Percentiles rank a stretch among this genome's conserved stretches.
Conservation (phyloP, 2,329 filamentous ascomycete genomes). For the Fulvia fulva region DNA sequence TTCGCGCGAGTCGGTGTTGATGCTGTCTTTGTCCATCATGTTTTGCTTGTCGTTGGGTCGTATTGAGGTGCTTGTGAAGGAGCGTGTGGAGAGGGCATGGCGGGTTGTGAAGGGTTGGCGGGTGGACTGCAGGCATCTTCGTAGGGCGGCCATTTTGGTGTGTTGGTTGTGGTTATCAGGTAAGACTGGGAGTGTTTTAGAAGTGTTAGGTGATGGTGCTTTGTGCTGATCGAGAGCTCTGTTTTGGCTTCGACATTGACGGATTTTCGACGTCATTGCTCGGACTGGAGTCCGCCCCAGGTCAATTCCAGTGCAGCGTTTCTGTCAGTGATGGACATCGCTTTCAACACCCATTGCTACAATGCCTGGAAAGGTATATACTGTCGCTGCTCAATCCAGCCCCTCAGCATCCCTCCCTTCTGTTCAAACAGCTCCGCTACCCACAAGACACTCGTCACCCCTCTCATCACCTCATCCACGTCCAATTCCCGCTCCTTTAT, state of each 20-base stretch:
- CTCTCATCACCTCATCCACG: neutral
- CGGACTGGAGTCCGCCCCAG: neutral
- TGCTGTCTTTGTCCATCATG: slow-evolving; percentile 50
- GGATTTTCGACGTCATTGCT: neutral
- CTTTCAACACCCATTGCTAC: no score
- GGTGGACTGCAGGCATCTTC: slow-evolving; percentile 7
- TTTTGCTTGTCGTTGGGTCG: slow-evolving; percentile 38
- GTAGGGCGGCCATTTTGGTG: neutral
- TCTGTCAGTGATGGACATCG: no score
- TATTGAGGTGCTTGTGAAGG: slow-evolving; percentile 21
- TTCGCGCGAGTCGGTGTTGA: slow-evolving; percentile 64
- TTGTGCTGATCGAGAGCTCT: neutral
- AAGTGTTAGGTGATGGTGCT: neutral
- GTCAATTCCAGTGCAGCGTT: neutral
- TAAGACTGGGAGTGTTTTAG: neutral
- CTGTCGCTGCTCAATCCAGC: neutral
- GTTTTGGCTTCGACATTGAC: neutral
- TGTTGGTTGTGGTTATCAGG: slow-evolving; percentile 2
- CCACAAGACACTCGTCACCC: neutral
- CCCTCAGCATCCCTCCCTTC: neutral
- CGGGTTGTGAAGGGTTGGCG: slow-evolving; percentile 2
- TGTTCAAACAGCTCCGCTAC: neutral
- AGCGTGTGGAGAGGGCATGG: slow-evolving; percentile 13
- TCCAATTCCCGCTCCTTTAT: neutral
- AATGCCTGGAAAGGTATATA: neutral